phyloP scores from a whole-genome alignment of 1,284 basidiomycete genomes.

The Uromyces viciae-fabae region DNA sequence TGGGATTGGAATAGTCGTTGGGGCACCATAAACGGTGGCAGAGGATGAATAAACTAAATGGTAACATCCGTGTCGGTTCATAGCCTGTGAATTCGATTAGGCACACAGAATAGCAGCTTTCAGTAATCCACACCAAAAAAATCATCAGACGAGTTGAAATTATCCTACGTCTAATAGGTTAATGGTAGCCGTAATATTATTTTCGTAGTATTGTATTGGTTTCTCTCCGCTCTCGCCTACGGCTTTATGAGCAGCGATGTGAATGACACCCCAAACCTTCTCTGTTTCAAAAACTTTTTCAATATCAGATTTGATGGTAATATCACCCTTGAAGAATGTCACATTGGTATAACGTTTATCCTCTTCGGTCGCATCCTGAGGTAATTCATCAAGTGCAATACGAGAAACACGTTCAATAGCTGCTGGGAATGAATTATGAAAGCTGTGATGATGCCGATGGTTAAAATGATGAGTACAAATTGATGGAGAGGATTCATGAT shows the following conservation, averaged over 20 bases:
- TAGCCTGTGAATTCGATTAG: constrained; percentile 60
- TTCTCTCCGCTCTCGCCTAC: constrained; percentile 96
- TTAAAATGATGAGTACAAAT: background rate
- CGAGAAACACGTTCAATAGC: constrained; percentile 70
- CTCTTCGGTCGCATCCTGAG: constrained; percentile 63
- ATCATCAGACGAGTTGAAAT: background rate
- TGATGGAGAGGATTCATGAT: background rate
- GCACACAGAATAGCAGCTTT: constrained; percentile 47
- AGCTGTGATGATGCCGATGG: constrained; percentile 50
- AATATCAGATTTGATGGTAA: constrained; percentile 69
- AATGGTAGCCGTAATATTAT: constrained; percentile 82
- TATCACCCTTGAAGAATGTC: constrained; percentile 68
- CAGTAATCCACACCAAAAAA: background rate
- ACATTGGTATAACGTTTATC: constrained; percentile 61
- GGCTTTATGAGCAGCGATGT: constrained; percentile 95
- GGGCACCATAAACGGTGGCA: constrained; percentile 97
- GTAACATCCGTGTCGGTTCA: constrained; percentile 76
- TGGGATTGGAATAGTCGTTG: constrained; percentile 85
- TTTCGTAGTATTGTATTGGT: constrained; percentile 84
- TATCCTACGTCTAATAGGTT: constrained; percentile 63
- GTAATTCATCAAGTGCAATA: constrained; percentile 69
- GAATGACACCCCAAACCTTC: constrained; percentile 95
- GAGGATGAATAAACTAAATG: constrained; percentile 95
- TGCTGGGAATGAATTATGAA: constrained; percentile 78
- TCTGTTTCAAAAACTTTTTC: constrained; percentile 72